Evolutionary conservation across 208 protist species (phyloP).

Genomic region (Crithidia sp.): DNA sequence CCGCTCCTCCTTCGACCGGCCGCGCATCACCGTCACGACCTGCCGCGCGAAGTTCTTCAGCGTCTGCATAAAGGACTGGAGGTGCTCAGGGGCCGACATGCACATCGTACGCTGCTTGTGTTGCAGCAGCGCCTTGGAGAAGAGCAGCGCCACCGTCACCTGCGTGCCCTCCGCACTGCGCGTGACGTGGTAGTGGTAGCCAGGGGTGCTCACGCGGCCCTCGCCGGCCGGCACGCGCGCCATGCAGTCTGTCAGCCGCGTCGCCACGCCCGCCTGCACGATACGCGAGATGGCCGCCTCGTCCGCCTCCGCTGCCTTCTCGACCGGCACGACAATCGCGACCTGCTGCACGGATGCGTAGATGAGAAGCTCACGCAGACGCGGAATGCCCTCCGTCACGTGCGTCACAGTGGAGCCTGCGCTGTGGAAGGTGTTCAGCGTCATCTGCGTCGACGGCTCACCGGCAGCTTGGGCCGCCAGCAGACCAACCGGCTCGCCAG

Average conservation of each 20-base stretch:
- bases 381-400: slow-evolving; percentile 99
- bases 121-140: slow-evolving; percentile 64
- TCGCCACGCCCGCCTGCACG: slow-evolving; percentile 61
- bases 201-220: slow-evolving; percentile 15
- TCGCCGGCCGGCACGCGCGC: slow-evolving; percentile 30
- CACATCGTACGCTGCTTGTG: slow-evolving; percentile 59
- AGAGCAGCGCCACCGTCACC: slow-evolving; percentile 76
- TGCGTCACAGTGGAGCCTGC: slow-evolving; percentile 99
- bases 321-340: slow-evolving; percentile 89
- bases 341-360: slow-evolving; percentile 92
- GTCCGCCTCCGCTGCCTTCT: slow-evolving; percentile 57
- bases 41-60: slow-evolving; percentile 62
- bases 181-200: slow-evolving; percentile 75
- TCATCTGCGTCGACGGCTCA: slow-evolving; percentile 99
- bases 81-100: slow-evolving; percentile 82
- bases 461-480: slow-evolving; percentile 98
- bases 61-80: slow-evolving; percentile 58
- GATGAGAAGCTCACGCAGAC: slow-evolving; percentile 99
- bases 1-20: slow-evolving; percentile 42
- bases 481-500: slow-evolving; percentile 97
- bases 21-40: slow-evolving; percentile 58
- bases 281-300: slow-evolving; percentile 68
- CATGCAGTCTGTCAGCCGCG: slow-evolving; percentile 73
- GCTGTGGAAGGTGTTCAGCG: slow-evolving; percentile 99
- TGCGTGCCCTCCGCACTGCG: slow-evolving; percentile 47